These are phyloP conservation scores for Boletus rubroflammeus DNA, from an alignment of 768 basidiomycete genomes.

Conservation along the genomic window DNA sequence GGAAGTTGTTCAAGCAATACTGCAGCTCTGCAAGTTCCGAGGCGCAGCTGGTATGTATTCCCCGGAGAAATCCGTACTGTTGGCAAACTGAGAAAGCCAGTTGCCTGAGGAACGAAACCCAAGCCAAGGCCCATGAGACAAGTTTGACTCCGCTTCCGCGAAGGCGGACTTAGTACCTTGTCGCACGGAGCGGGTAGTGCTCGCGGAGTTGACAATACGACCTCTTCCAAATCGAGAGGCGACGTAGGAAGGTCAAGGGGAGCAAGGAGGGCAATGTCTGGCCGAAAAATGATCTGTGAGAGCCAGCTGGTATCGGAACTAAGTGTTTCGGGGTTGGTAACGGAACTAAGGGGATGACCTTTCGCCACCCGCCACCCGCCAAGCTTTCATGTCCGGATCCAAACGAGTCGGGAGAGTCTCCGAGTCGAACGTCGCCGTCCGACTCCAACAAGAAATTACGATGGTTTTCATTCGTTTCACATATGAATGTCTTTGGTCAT, in stretches of 20 bases:
- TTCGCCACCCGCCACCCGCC: neutral
- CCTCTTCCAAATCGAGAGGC: slow-evolving; percentile 30
- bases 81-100: neutral
- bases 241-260: slow-evolving; percentile 9
- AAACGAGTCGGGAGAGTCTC: neutral
- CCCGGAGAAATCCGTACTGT: neutral
- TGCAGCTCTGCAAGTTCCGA: neutral
- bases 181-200: slow-evolving; percentile 17
- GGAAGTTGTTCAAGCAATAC: neutral
- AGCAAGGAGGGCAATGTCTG: neutral
- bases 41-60: neutral
- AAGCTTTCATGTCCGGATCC: neutral
- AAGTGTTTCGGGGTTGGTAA: neutral
- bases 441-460: neutral
- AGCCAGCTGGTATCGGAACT: neutral
- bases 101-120: neutral
- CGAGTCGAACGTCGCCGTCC: neutral
- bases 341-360: neutral
- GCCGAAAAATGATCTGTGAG: neutral
- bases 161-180: slow-evolving; percentile 22
- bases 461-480: neutral
- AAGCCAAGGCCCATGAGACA: neutral
- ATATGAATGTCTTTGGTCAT: neutral
- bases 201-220: slow-evolving; percentile 31
- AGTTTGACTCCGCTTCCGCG: slow-evolving; percentile 31